Percentiles rank a stretch among this genome's conserved stretches.
These are phyloP conservation scores for Alternaria arborescens DNA, from an alignment of 2,329 filamentous ascomycete genomes.

Conservation along the genomic window DNA sequence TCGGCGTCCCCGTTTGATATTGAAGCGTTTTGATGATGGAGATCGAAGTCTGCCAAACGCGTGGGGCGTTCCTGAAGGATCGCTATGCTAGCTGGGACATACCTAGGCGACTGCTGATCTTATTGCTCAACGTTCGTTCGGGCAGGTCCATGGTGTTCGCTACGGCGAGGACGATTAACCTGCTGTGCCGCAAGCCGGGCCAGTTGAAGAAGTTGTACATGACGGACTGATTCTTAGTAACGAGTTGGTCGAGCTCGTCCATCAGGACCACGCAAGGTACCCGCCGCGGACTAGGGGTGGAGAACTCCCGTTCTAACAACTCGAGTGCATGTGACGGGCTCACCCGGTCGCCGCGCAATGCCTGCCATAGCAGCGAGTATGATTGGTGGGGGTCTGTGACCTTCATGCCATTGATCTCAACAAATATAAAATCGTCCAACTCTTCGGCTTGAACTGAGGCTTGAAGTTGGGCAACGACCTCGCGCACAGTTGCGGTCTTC, in stretches of 20 bases:
- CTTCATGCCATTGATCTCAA: slow-evolving; percentile 99
- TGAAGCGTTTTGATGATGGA: slow-evolving; percentile 21
- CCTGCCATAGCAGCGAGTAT: slow-evolving; percentile 95
- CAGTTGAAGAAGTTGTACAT: slow-evolving; percentile 99
- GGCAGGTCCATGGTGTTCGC: slow-evolving; percentile 99
- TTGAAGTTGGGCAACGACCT: slow-evolving; percentile 89
- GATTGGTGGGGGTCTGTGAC: slow-evolving; percentile 97
- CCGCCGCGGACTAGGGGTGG: slow-evolving; percentile 84
- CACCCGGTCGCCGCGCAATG: slow-evolving; percentile 89
- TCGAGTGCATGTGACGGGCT: slow-evolving; percentile 91
- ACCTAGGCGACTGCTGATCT: slow-evolving; percentile 83
- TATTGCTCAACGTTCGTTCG: slow-evolving; percentile 95
- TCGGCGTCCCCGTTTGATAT: slow-evolving; percentile 28
- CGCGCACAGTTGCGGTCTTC: slow-evolving; percentile 95
- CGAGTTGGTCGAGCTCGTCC: slow-evolving; percentile 97
- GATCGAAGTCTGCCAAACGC: slow-evolving; percentile 7
- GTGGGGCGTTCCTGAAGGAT: slow-evolving; percentile 31
- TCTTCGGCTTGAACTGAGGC: slow-evolving; percentile 88
- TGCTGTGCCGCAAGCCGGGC: slow-evolving; percentile 89
- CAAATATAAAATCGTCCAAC: slow-evolving; percentile 97
- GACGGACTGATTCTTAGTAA: slow-evolving; percentile 98
- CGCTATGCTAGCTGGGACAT: slow-evolving; percentile 33
- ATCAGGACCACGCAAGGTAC: slow-evolving; percentile 97
- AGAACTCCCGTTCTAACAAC: slow-evolving; percentile 91
- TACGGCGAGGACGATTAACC: slow-evolving; percentile 93